Conservation (phyloP, 2,329 filamentous ascomycete genomes). For the Diaporthe sp. region DNA sequence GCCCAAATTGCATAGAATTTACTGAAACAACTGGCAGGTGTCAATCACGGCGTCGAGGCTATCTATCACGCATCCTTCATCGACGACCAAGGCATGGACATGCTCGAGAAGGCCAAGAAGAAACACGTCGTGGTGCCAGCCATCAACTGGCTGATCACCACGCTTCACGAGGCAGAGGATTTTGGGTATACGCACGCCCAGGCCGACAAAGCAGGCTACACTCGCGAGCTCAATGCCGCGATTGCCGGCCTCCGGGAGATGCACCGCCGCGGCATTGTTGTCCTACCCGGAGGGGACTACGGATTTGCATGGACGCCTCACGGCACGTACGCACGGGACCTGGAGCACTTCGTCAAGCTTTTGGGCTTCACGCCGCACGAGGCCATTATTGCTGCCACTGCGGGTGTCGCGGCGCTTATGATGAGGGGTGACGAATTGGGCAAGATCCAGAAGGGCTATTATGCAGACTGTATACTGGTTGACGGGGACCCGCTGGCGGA, state of each 20-base stretch:
- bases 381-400: constrained; percentile 57
- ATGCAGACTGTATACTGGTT: constrained; percentile 59
- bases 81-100: constrained; percentile 55
- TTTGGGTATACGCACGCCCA: constrained; percentile 57
- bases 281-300: constrained; percentile 61
- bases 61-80: constrained; percentile 62
- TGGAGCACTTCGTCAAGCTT: constrained; percentile 59
- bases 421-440: constrained; percentile 56
- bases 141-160: constrained; percentile 57
- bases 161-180: constrained; percentile 44
- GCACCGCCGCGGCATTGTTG: constrained; percentile 57
- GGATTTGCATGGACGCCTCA: constrained; percentile 63
- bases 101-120: constrained; percentile 54
- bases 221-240: constrained; percentile 55
- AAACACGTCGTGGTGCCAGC: constrained; percentile 56
- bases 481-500: constrained; percentile 59
- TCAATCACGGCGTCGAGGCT: constrained; percentile 58
- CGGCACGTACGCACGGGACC: constrained; percentile 60
- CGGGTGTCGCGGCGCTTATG: constrained; percentile 54
- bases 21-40: neutral
- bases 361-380: constrained; percentile 59
- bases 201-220: constrained; percentile 58
- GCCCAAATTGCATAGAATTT: no score
- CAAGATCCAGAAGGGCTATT: constrained; percentile 55
- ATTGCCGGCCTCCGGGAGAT: constrained; percentile 57